Base-by-base conservation (phyloP, 441 rosid species). In the Arabidopsis lyrata region DNA sequence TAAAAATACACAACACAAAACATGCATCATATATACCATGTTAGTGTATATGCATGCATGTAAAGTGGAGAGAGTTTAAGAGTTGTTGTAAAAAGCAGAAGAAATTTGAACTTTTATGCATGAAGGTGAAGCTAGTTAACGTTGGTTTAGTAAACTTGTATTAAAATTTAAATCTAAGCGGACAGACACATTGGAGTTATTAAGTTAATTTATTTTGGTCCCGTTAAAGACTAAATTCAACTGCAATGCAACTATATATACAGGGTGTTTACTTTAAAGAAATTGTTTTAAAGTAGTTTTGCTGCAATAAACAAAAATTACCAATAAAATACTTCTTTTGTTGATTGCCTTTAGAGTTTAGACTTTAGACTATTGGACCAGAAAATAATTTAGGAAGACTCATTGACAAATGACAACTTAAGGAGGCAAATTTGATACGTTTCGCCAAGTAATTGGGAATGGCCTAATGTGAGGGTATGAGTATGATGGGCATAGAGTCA, bases 401-500 rank as follows among this genome's bases (percentile, higher is more conserved):
- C 35, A 75, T 60, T 67, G 68, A 67, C 45, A 66, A 75, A 42
- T 67, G 68, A 66, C 45, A 66, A 27, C 41, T 36, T 55, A 49
- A 49, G 54, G 55, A 56, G 36, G 36, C 57, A 22, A 70, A n/a
- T 41, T 49, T 53, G 58, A 68, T 8, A 75, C 42, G 59, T 5
- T 62, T 62, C 8, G 44, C 39, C 70, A 44, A 42, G 36, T 29
- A 54, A 45, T 11, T 75, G 74, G 69, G 74, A 53, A 61, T 10
- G 49, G 36, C 22, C 74, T 68, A 24, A 54, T 53, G 39, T 11
- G 44, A 75, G 52, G 70, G 64, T 35, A 31, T 20, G 79, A 70
- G 55, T 63, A 75, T 70, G 71, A 71, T 70, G 66, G 75, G 52
- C 61, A 56, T 70, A 76, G 71, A 70, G 59, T 45, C 73, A 18